Percentiles rank a stretch among this genome's conserved stretches.
Evolutionary conservation across 1,284 basidiomycete genomes (phyloP).

Genomic region (Apiotrichum siamense): DNA sequence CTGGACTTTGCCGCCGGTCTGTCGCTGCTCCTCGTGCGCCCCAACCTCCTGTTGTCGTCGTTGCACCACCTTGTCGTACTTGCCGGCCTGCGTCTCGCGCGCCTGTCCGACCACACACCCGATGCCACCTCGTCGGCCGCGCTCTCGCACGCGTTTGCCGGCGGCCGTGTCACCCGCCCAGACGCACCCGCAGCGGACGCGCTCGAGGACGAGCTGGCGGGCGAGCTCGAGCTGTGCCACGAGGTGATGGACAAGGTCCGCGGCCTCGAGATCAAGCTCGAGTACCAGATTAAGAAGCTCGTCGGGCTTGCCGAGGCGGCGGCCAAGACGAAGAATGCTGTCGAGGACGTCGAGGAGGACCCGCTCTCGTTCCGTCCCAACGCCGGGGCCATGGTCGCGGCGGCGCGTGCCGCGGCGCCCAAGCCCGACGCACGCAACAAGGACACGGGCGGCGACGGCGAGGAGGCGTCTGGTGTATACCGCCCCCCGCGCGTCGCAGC

Average conservation of each 20-base stretch:
- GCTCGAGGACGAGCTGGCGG: constrained; percentile 26
- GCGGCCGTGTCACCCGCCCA: constrained; percentile 5
- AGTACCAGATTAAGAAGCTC: constrained; percentile 93
- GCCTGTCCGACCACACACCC: constrained; percentile 1
- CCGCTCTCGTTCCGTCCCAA: constrained; percentile 88
- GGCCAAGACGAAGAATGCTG: constrained; percentile 49
- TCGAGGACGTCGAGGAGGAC: constrained; percentile 61
- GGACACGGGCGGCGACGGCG: constrained; percentile 29
- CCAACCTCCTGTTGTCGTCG: constrained; percentile 78
- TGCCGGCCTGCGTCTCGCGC: constrained; percentile 52
- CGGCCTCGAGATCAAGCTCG: constrained; percentile 72
- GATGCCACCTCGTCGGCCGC: constrained; percentile 18
- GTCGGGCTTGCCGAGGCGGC: constrained; percentile 64
- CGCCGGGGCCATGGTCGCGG: constrained; percentile 50
- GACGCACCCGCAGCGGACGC: not conserved
- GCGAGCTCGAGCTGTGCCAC: constrained; percentile 42
- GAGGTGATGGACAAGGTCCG: constrained; percentile 52
- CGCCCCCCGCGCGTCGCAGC: constrained; percentile 88
- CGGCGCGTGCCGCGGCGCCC: constrained; percentile 19
- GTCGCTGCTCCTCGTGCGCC: constrained; percentile 82
- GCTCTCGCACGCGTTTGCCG: constrained; percentile 15
- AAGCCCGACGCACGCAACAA: no score
- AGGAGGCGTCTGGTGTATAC: constrained; percentile 57
- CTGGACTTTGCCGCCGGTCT: constrained; percentile 72
- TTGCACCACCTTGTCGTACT: constrained; percentile 78